Evolutionary conservation across 202 grass and related monocot species (phyloP), one percentile per base, ranked within the genome.

Genomic region (Setaria viridis): DNA sequence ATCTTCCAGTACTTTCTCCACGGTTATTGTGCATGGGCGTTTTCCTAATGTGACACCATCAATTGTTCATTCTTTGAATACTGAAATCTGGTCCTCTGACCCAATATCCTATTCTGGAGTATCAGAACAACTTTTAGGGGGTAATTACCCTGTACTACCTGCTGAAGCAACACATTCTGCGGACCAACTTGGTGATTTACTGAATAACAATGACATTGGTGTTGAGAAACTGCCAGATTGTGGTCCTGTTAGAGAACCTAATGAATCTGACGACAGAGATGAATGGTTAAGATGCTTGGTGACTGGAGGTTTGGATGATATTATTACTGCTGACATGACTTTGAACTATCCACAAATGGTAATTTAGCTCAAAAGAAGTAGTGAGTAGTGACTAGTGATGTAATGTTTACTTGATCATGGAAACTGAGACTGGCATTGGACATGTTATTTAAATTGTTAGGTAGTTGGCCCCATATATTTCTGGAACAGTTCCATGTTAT

Each of bases 381-480:
- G 25, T 25, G 25, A 25, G 57, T 63, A 78, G n/a, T 19, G n/a
- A 32, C 4, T 63, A 11, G 9, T 56, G 54, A 3, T 57, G 54
- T 62, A 13, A 33, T 63, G 14, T 48, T 78, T 63, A 33, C 21
- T 63, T 64, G 76, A 63, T 63, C 41, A 78, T 63, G 57, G 50
- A 75, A 75, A 75, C 32, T 75, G 16, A 75, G 10, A 19, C 49
- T 75, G 9, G 16, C 30, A 54, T 55, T 74, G 33, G 29, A 54
- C 15, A 19, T 54, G 16, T 15, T 9, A 74, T 53, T 55, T 54
- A 7, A 7, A 35, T 34, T 1, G 7, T 17, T 74, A 53, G 13
- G 14, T 54, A 29, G 46, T 0, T 9, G 8, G 30, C 29, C 48
- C 48, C 48, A 54, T 20, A 17, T 34, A 74, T 49, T 34, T 74